Evolutionary conservation across 2,329 filamentous ascomycete species (phyloP).

Genomic region (Colletotrichum tropicicola): DNA sequence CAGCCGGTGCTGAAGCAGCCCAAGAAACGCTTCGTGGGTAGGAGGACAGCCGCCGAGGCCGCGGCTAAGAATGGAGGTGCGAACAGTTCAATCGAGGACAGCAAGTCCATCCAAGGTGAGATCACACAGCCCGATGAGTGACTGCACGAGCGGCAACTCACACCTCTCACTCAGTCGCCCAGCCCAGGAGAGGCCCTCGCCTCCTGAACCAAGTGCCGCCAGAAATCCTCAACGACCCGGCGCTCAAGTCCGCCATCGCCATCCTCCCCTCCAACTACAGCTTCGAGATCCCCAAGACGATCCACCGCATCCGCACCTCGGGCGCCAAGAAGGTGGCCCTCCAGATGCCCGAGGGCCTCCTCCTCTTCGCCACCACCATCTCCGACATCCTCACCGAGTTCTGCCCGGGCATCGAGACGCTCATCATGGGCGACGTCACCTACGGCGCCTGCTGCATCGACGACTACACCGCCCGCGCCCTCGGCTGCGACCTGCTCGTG

Average conservation of each 20-base stretch:
- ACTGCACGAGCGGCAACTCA: background rate
- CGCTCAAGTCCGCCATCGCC: conserved; percentile 86
- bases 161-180: conserved; percentile 64
- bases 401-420: conserved; percentile 87
- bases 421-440: conserved; percentile 99
- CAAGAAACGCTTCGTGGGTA: conserved; percentile 91
- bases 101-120: conserved; percentile 66
- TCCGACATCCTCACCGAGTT: conserved; percentile 96
- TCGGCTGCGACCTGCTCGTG: conserved; percentile 93
- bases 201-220: conserved; percentile 91
- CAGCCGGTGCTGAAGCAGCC: conserved; percentile 70
- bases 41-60: conserved; percentile 72
- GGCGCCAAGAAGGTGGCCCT: conserved; percentile 85
- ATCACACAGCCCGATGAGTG: background rate
- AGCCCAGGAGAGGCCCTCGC: conserved; percentile 76
- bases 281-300: conserved; percentile 98
- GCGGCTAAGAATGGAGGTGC: conserved; percentile 49
- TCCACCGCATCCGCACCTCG: conserved; percentile 87
- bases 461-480: conserved; percentile 93
- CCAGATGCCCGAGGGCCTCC: conserved; percentile 96
- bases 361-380: conserved; percentile 96
- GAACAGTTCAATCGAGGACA: conserved; percentile 59
- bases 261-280: conserved; percentile 96
- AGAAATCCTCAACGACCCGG: conserved; percentile 84
- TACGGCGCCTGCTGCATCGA: conserved; percentile 99